Percentiles rank a stretch among this genome's conserved stretches.
Evolutionary conservation across 441 rosid genomes (phyloP).

Genomic region (Jatropha multifida): DNA sequence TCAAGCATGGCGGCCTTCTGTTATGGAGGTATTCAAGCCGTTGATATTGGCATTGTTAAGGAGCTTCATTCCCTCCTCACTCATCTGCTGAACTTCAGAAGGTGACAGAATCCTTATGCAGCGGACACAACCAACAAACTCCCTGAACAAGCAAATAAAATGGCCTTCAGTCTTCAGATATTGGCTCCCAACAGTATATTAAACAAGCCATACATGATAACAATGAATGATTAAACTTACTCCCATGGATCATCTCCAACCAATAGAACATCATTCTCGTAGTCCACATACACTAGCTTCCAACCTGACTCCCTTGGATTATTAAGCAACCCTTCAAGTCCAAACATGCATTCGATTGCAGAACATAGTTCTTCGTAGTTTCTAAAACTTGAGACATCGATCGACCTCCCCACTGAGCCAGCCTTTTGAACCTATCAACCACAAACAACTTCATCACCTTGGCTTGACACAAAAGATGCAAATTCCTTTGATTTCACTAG

Average conservation of each 20-base stretch:
- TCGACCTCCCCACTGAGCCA: slow-evolving; percentile 96
- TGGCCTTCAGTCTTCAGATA: not conserved
- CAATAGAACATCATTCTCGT: slow-evolving; percentile 90
- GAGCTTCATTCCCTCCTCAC: slow-evolving; percentile 98
- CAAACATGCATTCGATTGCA: slow-evolving; percentile 93
- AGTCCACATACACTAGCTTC: slow-evolving; percentile 96
- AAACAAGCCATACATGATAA: not conserved
- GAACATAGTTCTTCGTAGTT: slow-evolving; percentile 79
- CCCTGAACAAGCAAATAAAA: slow-evolving; percentile 43
- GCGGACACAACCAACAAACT: slow-evolving; percentile 92
- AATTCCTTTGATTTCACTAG: not conserved
- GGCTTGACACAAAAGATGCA: not conserved
- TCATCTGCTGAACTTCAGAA: slow-evolving; percentile 95
- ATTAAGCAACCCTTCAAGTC: slow-evolving; percentile 83
- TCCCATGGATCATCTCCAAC: slow-evolving; percentile 99
- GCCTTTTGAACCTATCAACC: slow-evolving; percentile 84
- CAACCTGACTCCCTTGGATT: slow-evolving; percentile 82
- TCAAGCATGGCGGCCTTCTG: slow-evolving; percentile 33
- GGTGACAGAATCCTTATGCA: slow-evolving; percentile 98
- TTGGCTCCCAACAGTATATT: not conserved
- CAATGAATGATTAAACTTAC: slow-evolving; percentile 44
- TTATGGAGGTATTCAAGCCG: slow-evolving; percentile 39
- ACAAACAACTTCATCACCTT: not conserved
- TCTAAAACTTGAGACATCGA: slow-evolving; percentile 81
- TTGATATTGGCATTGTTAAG: slow-evolving; percentile 67